A percentile compares a stretch with the other conserved stretches of the same genome.
Evolutionary conservation across 305 asterid species (phyloP).

Genomic region (Rubia occidens): DNA sequence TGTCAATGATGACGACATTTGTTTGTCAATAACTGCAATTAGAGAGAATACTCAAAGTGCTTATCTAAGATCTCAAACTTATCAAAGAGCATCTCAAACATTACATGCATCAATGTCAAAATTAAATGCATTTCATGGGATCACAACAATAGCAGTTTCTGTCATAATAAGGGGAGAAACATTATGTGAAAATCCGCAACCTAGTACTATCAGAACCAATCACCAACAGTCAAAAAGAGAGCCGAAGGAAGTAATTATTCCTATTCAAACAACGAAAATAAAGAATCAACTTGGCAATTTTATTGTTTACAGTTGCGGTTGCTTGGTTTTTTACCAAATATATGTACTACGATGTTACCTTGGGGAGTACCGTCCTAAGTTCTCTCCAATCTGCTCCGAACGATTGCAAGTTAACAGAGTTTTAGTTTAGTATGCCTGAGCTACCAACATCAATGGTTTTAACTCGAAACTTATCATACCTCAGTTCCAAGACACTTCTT

Average conservation of each 20-base stretch:
- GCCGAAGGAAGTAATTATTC: neutral
- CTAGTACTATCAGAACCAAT: neutral
- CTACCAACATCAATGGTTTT: neutral
- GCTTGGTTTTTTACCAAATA: neutral
- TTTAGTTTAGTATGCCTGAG: neutral
- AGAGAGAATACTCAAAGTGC: neutral
- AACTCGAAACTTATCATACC: constrained; percentile 34
- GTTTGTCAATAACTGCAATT: constrained; percentile 18
- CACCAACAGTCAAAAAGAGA: constrained; percentile 6
- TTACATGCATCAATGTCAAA: too few relatives aligned
- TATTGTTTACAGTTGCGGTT: neutral
- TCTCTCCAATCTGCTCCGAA: constrained; percentile 86
- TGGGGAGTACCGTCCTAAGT: constrained; percentile 42
- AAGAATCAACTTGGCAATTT: too few relatives aligned
- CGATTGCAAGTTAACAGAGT: constrained; percentile 34
- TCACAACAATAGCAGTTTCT: neutral
- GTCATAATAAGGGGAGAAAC: neutral
- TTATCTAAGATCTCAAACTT: neutral
- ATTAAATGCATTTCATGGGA: too few relatives aligned
- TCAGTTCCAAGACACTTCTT: constrained; percentile 74
- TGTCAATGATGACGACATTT: constrained; percentile 40
- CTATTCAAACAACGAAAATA: neutral
- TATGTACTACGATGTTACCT: constrained; percentile 8
- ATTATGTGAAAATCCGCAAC: neutral
- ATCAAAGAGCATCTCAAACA: neutral